phyloP scores from a whole-genome alignment of 139 green algal genomes.

The Ettlia oleoabundans region DNA sequence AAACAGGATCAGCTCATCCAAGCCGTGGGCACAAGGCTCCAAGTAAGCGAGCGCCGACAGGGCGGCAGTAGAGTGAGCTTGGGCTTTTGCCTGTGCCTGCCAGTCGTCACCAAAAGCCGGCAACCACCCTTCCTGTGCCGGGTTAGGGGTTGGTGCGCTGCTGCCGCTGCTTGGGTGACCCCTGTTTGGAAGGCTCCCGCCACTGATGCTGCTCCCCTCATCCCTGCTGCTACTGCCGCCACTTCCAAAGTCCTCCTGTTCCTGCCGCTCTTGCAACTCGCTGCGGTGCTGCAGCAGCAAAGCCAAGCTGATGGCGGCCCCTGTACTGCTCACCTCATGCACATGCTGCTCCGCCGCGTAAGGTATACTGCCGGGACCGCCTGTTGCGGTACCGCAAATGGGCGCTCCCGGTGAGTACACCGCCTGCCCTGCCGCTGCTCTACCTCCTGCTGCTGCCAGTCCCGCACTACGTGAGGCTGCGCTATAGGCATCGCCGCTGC shows the following conservation, averaged over 20 bases:
- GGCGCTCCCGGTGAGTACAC: constrained; percentile 5
- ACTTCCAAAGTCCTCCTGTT: too few relatives aligned
- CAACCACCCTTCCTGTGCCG: background rate
- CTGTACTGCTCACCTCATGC: constrained; percentile 16
- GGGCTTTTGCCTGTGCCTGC: background rate
- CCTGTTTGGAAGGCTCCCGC: background rate
- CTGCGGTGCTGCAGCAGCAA: constrained; percentile 30
- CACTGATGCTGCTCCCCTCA: background rate
- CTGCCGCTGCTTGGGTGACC: too few relatives aligned
- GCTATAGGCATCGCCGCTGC: too few relatives aligned
- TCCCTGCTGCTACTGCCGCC: background rate
- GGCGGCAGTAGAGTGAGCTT: background rate
- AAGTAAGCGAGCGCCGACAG: constrained; percentile 3
- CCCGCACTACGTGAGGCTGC: too few relatives aligned
- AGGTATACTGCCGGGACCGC: constrained; percentile 22
- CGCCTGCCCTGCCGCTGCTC: background rate
- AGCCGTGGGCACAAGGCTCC: constrained; percentile 9
- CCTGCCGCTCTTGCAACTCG: too few relatives aligned
- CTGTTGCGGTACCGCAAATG: background rate
- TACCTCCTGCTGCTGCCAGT: background rate
- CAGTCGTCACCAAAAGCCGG: too few relatives aligned
- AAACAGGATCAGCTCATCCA: constrained; percentile 44
- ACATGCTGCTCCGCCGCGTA: constrained; percentile 19
- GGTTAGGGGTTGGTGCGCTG: background rate
- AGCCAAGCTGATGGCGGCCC: constrained; percentile 18